Percentiles rank a stretch among this genome's conserved stretches.
These are phyloP conservation scores for Aspergillus fischeri DNA, from an alignment of 2,329 filamentous ascomycete species.

Conservation along the genomic window DNA sequence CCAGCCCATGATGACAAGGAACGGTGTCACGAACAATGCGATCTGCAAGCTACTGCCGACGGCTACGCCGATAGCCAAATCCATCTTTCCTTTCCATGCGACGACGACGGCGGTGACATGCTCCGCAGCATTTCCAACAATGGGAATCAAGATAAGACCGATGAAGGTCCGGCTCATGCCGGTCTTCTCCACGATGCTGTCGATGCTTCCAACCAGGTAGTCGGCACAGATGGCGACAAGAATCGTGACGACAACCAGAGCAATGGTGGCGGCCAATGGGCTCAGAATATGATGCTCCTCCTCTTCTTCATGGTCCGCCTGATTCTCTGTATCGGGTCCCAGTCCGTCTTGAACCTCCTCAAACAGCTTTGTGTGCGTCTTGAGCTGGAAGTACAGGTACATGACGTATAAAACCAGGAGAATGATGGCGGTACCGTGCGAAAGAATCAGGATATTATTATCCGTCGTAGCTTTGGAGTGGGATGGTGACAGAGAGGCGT, in stretches of 20 bases:
- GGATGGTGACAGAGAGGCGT: slow-evolving; percentile 55
- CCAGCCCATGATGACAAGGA: slow-evolving; percentile 77
- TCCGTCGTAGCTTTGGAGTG: slow-evolving; percentile 30
- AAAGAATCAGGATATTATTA: slow-evolving; percentile 64
- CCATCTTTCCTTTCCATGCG: slow-evolving; percentile 67
- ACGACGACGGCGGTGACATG: slow-evolving; percentile 79
- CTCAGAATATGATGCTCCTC: slow-evolving; percentile 50
- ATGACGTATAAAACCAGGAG: slow-evolving; percentile 70
- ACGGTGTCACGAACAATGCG: slow-evolving; percentile 73
- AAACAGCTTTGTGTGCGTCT: slow-evolving; percentile 69
- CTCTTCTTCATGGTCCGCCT: slow-evolving; percentile 42
- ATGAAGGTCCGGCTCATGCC: slow-evolving; percentile 78
- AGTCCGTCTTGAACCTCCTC: slow-evolving; percentile 42
- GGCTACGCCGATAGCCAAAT: slow-evolving; percentile 69
- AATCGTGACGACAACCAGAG: slow-evolving; percentile 66
- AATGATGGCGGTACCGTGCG: slow-evolving; percentile 71
- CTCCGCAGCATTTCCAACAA: slow-evolving; percentile 76
- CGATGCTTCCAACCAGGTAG: slow-evolving; percentile 72
- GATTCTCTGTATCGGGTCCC: slow-evolving; percentile 38
- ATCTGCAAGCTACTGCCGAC: slow-evolving; percentile 82
- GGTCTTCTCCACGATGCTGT: slow-evolving; percentile 63
- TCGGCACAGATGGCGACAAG: slow-evolving; percentile 71
- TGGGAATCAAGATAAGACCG: slow-evolving; percentile 72
- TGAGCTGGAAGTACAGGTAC: slow-evolving; percentile 74
- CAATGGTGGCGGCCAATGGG: slow-evolving; percentile 60